Percentiles rank a stretch among this genome's conserved stretches.
Evolutionary conservation across 2,329 filamentous ascomycete genomes (phyloP).

Genomic region (Sporothrix sp.): DNA sequence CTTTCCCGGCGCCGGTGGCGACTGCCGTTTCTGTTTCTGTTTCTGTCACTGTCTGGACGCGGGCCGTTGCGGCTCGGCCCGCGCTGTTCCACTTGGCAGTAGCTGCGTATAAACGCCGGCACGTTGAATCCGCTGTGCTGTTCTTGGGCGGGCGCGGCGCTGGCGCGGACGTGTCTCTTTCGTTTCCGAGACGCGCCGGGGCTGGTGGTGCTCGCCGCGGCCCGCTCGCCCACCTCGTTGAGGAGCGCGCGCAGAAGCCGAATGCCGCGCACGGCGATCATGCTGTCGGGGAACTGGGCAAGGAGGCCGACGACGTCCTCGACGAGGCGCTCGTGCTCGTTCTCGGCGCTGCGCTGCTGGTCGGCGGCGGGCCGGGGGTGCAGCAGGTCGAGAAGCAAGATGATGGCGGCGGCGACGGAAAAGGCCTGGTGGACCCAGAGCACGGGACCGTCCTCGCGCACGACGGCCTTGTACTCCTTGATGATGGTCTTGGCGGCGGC

Average conservation of each 20-base stretch:
- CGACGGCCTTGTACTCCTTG: slow-evolving; percentile 20
- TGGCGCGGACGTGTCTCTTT: not conserved
- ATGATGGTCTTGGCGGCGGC: slow-evolving; percentile 31
- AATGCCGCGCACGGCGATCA: slow-evolving; percentile 29
- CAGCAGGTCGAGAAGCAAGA: slow-evolving; percentile 24
- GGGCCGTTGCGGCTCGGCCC: no score
- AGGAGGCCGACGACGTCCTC: slow-evolving; percentile 26
- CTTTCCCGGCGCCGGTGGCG: no score
- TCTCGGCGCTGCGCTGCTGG: slow-evolving; percentile 24
- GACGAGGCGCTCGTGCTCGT: slow-evolving; percentile 25
- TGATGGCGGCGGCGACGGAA: slow-evolving; percentile 22
- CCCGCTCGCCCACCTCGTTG: not conserved
- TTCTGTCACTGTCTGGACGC: no score
- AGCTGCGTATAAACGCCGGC: slow-evolving; percentile 22
- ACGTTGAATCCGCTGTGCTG: slow-evolving; percentile 19
- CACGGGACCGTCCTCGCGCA: slow-evolving; percentile 18
- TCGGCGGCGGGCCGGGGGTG: slow-evolving; percentile 19
- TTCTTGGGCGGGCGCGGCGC: no score
- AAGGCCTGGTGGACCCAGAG: slow-evolving; percentile 25
- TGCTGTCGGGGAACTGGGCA: slow-evolving; percentile 26
- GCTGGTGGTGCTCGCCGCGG: not conserved
- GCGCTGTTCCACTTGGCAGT: slow-evolving; percentile 16
- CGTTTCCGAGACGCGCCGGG: not conserved
- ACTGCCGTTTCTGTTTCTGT: no score
- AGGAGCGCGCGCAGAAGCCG: slow-evolving; percentile 29